Conservation (phyloP, 148 eudicot species). For the Pouteria glomerata region DNA sequence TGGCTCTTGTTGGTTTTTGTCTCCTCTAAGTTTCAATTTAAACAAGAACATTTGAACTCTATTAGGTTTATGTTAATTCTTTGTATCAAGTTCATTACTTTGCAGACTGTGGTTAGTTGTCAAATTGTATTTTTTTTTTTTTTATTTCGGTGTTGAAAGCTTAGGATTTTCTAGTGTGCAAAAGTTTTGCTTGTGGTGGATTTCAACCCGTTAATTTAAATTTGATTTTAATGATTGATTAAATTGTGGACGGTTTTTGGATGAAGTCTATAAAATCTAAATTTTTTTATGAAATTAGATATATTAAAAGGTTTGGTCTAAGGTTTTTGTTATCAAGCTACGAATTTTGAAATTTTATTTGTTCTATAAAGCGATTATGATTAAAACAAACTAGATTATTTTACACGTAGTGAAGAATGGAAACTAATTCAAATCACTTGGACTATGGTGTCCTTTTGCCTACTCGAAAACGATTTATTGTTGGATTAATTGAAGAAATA, state of each 20-base stretch:
- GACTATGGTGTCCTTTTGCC: slow-evolving; percentile 80
- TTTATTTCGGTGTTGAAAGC: no score
- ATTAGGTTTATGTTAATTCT: not conserved
- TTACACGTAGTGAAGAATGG: slow-evolving; percentile 43
- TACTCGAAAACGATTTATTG: slow-evolving; percentile 84
- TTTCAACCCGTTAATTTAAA: not conserved
- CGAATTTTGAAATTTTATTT: slow-evolving; percentile 16
- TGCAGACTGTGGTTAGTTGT: not conserved
- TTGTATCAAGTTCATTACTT: not conserved
- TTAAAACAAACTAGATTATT: slow-evolving; percentile 1
- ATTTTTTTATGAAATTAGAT: not conserved
- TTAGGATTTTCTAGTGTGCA: not conserved
- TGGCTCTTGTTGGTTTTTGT: not conserved
- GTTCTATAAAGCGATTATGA: slow-evolving; percentile 22
- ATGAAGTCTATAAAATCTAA: not conserved
- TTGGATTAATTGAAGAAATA: slow-evolving; percentile 74
- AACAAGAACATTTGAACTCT: not conserved
- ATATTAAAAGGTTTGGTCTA: slow-evolving; percentile 19
- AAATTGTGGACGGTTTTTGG: slow-evolving; percentile 1
- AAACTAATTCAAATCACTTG: slow-evolving; percentile 51
- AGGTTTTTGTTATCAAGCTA: slow-evolving; percentile 13
- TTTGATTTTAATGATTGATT: not conserved
- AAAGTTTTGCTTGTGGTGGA: not conserved
- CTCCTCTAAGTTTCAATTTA: not conserved
- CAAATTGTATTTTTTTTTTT: not conserved